phyloP scores from a whole-genome alignment of 2,329 filamentous ascomycete genomes.

The Venturia nashicola region DNA sequence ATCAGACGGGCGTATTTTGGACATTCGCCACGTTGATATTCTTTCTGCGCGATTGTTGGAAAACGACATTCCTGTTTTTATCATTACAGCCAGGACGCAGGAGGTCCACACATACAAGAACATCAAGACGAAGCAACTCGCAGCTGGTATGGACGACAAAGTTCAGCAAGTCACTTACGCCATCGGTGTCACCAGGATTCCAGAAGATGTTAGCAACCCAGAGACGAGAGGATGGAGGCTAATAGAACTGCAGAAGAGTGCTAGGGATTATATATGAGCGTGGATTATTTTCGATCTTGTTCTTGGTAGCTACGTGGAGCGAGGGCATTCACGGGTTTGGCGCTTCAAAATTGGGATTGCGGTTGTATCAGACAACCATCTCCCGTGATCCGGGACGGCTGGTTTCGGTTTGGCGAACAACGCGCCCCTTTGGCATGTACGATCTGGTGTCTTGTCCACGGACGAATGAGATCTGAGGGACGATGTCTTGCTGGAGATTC shows the following conservation, averaged over 20 bases:
- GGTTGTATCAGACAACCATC: neutral
- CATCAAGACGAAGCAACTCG: slow-evolving; percentile 75
- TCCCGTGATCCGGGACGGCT: neutral
- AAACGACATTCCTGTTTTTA: slow-evolving; percentile 86
- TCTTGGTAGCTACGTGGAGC: neutral
- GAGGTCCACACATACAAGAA: slow-evolving; percentile 97
- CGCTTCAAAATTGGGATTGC: neutral
- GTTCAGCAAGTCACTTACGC: slow-evolving; percentile 97
- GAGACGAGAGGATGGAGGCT: slow-evolving; percentile 95
- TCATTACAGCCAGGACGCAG: slow-evolving; percentile 91
- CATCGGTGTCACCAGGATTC: slow-evolving; percentile 85
- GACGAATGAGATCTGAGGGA: neutral
- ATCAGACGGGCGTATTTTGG: slow-evolving; percentile 86
- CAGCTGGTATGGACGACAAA: slow-evolving; percentile 96
- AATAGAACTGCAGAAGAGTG: slow-evolving; percentile 98
- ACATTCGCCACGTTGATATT: slow-evolving; percentile 90
- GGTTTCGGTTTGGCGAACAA: neutral
- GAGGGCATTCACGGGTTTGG: neutral
- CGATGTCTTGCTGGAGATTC: neutral
- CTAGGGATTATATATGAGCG: slow-evolving; percentile 68
- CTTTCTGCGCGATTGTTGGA: slow-evolving; percentile 69
- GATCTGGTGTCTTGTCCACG: neutral
- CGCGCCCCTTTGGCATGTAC: neutral
- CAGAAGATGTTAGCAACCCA: slow-evolving; percentile 92
- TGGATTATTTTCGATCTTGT: neutral